Base-by-base conservation (phyloP, 75 land plant species). In the Larix kaempferi region DNA sequence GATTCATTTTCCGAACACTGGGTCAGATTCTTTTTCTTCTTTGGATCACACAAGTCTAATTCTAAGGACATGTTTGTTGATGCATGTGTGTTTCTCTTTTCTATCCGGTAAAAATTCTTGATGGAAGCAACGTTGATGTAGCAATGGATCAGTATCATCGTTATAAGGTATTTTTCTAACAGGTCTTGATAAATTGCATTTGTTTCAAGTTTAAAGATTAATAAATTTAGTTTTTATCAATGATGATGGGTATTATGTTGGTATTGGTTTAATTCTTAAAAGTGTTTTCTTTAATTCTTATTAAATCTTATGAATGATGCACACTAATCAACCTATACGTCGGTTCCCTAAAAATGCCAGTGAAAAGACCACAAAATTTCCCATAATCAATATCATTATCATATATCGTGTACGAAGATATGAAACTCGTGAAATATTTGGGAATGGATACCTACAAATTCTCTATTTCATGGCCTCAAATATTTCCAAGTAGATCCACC, bases 81-180 rank as follows among this genome's bases (percentile, higher is more conserved):
- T 59, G 16, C 3, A 0, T 29, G 33, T 59, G 60, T 59, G 17
- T 21, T 59, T 21, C 21, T 5, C 23, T 25, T 49, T 3, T 16
- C 15, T 17, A 3, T 61, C 11, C 79, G 87, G 89, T 89, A 26
- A 80, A 71, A 19, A 86, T 88, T 14, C 4, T 44, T 8, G 87
- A 84, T 84, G 87, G 81, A 49, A 74, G 77, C 61, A 87, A 78
- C 74, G 86, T 80, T 64, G 89, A 87, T 61, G 74, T 84, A 44
- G 87, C 89, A 0, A 78, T 76, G 56, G 89, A 87, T 71, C 89
- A 84, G 22, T 87, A 87, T 59, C 81, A 87, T 74, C 81, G 62
- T 10, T 87, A 87, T 71, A 69, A 41, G 81, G 60, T 52, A 44
- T 17, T 59, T 59, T 59, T 59, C 0, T 17, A 13, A 12, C 19